Conservation (phyloP, 805 yeast species). For the Saccharomycopsis sp. region DNA sequence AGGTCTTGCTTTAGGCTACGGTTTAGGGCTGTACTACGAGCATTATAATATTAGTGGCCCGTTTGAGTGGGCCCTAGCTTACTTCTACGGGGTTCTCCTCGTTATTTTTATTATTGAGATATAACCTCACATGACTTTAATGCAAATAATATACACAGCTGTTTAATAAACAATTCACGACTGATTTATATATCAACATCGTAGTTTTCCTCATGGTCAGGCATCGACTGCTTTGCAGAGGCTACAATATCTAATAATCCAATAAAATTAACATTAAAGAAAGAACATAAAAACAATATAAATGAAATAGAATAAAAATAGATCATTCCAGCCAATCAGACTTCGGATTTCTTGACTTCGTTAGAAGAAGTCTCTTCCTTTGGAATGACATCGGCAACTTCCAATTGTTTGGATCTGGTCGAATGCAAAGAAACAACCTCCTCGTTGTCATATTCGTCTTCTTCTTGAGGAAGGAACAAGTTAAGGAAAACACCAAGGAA, state of each 20-base stretch:
- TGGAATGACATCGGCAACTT: constrained; percentile 6
- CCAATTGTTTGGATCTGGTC: constrained; percentile 18
- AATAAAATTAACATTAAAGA: background rate
- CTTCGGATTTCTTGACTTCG: constrained; percentile 1
- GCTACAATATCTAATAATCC: background rate
- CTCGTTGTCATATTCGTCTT: constrained; percentile 35
- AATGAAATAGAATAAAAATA: background rate
- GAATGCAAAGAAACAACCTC: constrained; percentile 20
- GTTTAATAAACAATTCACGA: too few species aligned
- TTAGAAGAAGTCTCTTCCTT: constrained; percentile 4
- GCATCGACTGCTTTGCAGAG: too few species aligned
- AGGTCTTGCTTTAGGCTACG: constrained; percentile 64
- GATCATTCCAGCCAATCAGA: background rate
- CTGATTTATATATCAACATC: too few species aligned
- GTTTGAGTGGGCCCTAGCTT: constrained; percentile 85
- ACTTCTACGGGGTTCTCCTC: constrained; percentile 70
- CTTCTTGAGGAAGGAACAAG: constrained; percentile 53
- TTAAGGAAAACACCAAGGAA: constrained; percentile 56
- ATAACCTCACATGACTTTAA: too few species aligned
- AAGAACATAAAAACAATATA: background rate
- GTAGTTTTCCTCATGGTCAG: too few species aligned
- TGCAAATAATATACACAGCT: too few species aligned
- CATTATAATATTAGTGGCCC: constrained; percentile 43
- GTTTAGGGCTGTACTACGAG: constrained; percentile 32
- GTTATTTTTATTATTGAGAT: constrained; percentile 63